Evolutionary conservation across 2,329 filamentous ascomycete species (phyloP).

Genomic region (Coniochaeta sp.): DNA sequence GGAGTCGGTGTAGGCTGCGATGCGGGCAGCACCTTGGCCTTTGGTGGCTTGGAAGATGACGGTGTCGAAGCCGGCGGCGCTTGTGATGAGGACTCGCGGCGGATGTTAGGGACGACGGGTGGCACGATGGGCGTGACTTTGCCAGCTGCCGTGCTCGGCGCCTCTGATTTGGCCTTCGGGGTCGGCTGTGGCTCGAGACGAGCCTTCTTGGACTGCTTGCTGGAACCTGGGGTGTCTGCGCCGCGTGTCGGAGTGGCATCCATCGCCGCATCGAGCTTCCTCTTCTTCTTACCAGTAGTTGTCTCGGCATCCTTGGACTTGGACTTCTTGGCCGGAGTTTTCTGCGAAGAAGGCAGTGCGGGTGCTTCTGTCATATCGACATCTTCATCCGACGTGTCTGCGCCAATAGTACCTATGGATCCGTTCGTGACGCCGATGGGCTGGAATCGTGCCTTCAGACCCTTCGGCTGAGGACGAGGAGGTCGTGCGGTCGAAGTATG

Average conservation of each 20-base stretch:
- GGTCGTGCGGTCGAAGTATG: constrained; percentile 40
- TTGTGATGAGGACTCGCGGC: neutral
- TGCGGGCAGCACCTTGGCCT: neutral
- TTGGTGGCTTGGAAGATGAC: neutral
- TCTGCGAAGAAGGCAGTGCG: constrained; percentile 8
- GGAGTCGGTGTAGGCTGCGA: neutral
- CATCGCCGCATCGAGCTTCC: constrained; percentile 27
- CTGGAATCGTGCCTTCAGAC: constrained; percentile 58
- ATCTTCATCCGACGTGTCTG: constrained; percentile 34
- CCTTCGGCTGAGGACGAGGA: constrained; percentile 58
- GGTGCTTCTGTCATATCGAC: constrained; percentile 35
- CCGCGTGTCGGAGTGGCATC: constrained; percentile 8
- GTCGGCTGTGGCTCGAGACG: constrained; percentile 7
- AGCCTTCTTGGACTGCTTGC: constrained; percentile 21
- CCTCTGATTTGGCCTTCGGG: neutral
- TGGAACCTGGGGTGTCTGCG: constrained; percentile 12
- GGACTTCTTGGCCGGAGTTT: constrained; percentile 6
- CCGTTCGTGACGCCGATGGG: constrained; percentile 50
- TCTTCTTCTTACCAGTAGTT: constrained; percentile 26
- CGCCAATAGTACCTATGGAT: constrained; percentile 26
- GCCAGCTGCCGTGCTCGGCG: neutral
- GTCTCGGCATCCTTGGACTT: constrained; percentile 12
- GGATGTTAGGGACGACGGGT: neutral
- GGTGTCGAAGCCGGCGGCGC: neutral
- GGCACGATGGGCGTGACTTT: neutral